Percentiles rank a stretch among this genome's conserved stretches.
Conservation (phyloP, 371 early-diverging fungal genomes). For the Mortierella sp. region DNA sequence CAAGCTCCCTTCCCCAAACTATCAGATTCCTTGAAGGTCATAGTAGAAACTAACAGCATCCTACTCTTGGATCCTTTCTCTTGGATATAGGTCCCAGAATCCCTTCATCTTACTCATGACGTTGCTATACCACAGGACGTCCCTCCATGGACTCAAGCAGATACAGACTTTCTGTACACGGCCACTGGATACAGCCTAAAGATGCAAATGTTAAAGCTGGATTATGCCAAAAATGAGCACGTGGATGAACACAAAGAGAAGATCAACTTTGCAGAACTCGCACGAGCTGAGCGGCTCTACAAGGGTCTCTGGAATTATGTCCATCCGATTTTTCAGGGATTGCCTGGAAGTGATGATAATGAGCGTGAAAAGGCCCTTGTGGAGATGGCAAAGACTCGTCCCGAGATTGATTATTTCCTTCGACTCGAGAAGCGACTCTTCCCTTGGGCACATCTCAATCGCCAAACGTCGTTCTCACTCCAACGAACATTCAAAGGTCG, state of each 20-base stretch:
- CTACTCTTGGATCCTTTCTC: neutral
- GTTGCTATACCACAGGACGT: slow-evolving; percentile 45
- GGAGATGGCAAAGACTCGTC: slow-evolving; percentile 32
- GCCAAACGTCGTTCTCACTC: slow-evolving; percentile 37
- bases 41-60: neutral
- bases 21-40: too few relatives aligned
- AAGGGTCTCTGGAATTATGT: slow-evolving; percentile 49
- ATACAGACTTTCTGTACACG: slow-evolving; percentile 34
- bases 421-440: slow-evolving; percentile 35
- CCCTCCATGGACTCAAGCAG: slow-evolving; percentile 42
- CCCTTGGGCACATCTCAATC: slow-evolving; percentile 39
- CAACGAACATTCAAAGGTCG: slow-evolving; percentile 49
- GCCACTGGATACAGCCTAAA: slow-evolving; percentile 25
- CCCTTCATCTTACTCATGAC: slow-evolving; percentile 47
- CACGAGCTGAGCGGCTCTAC: slow-evolving; percentile 30
- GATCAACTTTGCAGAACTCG: slow-evolving; percentile 31
- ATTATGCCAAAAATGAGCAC: slow-evolving; percentile 22
- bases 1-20: too few relatives aligned
- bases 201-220: slow-evolving; percentile 22
- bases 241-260: slow-evolving; percentile 5
- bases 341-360: slow-evolving; percentile 23
- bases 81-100: slow-evolving; percentile 31
- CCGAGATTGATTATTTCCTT: slow-evolving; percentile 39
- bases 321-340: slow-evolving; percentile 26
- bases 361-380: slow-evolving; percentile 22